phyloP scores from a whole-genome alignment of 2,329 filamentous ascomycete genomes.

The Cryphonectria radicalis region DNA sequence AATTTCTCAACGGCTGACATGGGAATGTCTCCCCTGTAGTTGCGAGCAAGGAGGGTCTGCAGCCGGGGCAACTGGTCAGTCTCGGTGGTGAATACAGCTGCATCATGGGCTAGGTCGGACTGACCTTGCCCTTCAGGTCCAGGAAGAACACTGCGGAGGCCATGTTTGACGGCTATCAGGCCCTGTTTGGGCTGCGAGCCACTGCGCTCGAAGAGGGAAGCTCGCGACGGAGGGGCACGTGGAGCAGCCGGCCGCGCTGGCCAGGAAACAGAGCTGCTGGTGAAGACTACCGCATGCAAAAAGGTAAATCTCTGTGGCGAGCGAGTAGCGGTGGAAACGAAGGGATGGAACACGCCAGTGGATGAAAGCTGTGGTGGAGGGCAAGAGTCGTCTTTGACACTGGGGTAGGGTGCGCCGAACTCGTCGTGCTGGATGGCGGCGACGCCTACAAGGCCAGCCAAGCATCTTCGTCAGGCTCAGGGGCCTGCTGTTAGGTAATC shows the following conservation, averaged over 20 bases:
- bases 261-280: slow-evolving; percentile 27
- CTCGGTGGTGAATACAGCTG: slow-evolving; percentile 3
- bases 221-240: slow-evolving; percentile 32
- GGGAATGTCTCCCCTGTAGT: slow-evolving; percentile 97
- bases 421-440: slow-evolving; percentile 11
- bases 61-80: slow-evolving; percentile 24
- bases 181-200: slow-evolving; percentile 24
- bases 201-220: slow-evolving; percentile 29
- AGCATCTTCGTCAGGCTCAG: slow-evolving; percentile 19
- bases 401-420: neutral
- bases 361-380: neutral
- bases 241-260: slow-evolving; percentile 32
- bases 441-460: slow-evolving; percentile 25
- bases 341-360: neutral
- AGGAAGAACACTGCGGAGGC: slow-evolving; percentile 98
- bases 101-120: slow-evolving; percentile 30
- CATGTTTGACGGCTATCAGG: slow-evolving; percentile 65
- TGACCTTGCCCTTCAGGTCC: slow-evolving; percentile 98
- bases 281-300: slow-evolving; percentile 22
- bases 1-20: slow-evolving; percentile 99
- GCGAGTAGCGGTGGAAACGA: neutral
- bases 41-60: slow-evolving; percentile 95
- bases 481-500: slow-evolving; percentile 19
- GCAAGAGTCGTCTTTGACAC: slow-evolving; percentile 3
- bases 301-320: neutral